Conservation (phyloP, 352 stramenopile genomes). For the Globisporangium splendens region DNA sequence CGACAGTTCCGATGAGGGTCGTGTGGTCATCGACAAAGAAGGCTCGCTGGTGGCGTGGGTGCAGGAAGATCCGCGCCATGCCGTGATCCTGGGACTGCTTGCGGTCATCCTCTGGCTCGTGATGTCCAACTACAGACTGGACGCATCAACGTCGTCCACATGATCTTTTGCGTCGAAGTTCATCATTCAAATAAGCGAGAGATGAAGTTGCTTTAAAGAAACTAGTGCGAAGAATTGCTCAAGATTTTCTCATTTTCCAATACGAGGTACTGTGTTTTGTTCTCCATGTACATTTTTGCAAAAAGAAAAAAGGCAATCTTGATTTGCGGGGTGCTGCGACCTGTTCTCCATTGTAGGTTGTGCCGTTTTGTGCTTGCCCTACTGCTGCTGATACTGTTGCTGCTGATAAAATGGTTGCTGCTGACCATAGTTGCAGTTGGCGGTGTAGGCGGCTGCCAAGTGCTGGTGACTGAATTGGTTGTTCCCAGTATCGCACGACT, state of each 20-base stretch:
- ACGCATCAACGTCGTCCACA: conserved; percentile 5
- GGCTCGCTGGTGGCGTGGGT: conserved; percentile 70
- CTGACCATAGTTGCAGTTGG: conserved; percentile 18
- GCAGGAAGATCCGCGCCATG: conserved; percentile 62
- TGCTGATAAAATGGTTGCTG: conserved; percentile 2
- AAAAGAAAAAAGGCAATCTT: background rate
- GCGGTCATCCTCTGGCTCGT: conserved; percentile 57
- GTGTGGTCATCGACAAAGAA: conserved; percentile 41
- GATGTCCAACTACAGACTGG: conserved; percentile 3
- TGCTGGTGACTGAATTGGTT: conserved; percentile 27
- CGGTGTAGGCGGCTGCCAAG: conserved; percentile 11
- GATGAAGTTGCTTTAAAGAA: background rate
- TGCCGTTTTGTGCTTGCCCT: background rate
- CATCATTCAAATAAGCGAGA: background rate
- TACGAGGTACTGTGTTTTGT: background rate
- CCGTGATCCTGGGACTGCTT: conserved; percentile 52
- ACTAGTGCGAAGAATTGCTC: conserved; percentile 4
- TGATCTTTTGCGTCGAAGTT: background rate
- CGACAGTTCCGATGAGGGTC: conserved; percentile 18
- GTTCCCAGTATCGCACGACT: conserved; percentile 7
- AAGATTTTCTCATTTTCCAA: conserved; percentile 10
- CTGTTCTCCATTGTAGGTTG: background rate
- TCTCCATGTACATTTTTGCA: background rate
- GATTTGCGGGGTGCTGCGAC: background rate
- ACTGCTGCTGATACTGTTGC: background rate